Evolutionary conservation across 495 filamentous ascomycete genomes (phyloP), one percentile per base, ranked within the genome.

Genomic region (Apodospora peruviana): DNA sequence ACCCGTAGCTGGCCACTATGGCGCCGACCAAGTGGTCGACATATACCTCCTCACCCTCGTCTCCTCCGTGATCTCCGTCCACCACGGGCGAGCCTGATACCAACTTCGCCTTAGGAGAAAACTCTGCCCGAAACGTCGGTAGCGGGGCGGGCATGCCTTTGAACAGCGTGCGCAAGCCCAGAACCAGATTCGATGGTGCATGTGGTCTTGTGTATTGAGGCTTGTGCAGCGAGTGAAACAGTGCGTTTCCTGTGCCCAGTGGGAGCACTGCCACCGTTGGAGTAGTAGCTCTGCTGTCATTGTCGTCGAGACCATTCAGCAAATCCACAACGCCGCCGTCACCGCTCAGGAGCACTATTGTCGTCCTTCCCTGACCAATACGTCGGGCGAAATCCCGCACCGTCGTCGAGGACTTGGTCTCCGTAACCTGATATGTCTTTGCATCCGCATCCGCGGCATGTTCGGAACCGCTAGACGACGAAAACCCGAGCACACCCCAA

Each of bases 181-280:
- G 60, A 14, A 77, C 73, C 19, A 75, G 58, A 38, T 61, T 51
- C 19, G 65, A 60, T 2, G 36, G 37, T 3, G 53, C 12, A 23
- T 16, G 5, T 20, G 29, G 12, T 16, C 7, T 14, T 18, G 46
- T 2, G 29, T 58, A 58, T 5, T 59, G 56, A 0, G 63, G 59
- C 27, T 66, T 70, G 60, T 80, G 76, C 5, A 73, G 50, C 2
- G 88, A 94, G 59, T 82, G 77, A 32, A 89, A 87, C 51, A 95
- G 78, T 2, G 91, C 91, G 66, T 96, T 97, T 20, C 86, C 91
- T 2, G 91, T 95, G 2, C 91, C 91, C 16, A 90, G 75, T 1
- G 89, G 84, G 4, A 95, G 65, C 21, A 93, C 60, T 7, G 73
- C 74, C 49, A 96, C 69, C 2, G 69, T 72, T 0, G 87, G 87